Conservation (phyloP, 176 grass and related monocot genomes). For the Ensete glaucum region DNA sequence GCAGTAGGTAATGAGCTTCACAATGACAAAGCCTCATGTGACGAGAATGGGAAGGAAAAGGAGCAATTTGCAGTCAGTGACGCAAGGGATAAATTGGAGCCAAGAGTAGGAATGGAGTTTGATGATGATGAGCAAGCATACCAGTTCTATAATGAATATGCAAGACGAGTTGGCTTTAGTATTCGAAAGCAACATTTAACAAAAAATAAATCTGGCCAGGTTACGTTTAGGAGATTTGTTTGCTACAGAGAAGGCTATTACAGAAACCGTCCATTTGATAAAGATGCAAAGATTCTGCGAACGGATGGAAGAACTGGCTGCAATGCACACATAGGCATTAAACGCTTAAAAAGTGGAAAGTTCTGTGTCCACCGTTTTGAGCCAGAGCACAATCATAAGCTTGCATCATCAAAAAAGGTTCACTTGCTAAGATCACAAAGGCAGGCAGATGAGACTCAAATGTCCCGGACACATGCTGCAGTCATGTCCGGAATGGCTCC, state of each 20-base stretch:
- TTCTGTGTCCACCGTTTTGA: slow-evolving; percentile 28
- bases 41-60: background rate
- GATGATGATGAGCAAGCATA: slow-evolving; percentile 34
- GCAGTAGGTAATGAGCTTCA: background rate
- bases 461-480: slow-evolving; percentile 2
- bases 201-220: slow-evolving; percentile 24
- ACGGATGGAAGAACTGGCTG: slow-evolving; percentile 35
- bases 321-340: slow-evolving; percentile 32
- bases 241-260: slow-evolving; percentile 33
- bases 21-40: background rate
- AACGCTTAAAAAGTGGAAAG: slow-evolving; percentile 28
- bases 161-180: slow-evolving; percentile 31
- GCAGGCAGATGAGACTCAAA: slow-evolving; percentile 18
- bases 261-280: slow-evolving; percentile 22
- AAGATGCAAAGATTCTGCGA: slow-evolving; percentile 14
- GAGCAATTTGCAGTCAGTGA: background rate
- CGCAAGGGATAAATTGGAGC: slow-evolving; percentile 22
- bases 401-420: slow-evolving; percentile 31
- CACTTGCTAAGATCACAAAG: slow-evolving; percentile 35
- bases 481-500: background rate
- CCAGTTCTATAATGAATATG: slow-evolving; percentile 35
- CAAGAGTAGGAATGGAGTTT: slow-evolving; percentile 30
- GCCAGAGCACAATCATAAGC: slow-evolving; percentile 29
- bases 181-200: slow-evolving; percentile 31
- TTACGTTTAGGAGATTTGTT: slow-evolving; percentile 29